Base-by-base conservation (phyloP, 1,284 basidiomycete species). In the Fomitopsis palustris region DNA sequence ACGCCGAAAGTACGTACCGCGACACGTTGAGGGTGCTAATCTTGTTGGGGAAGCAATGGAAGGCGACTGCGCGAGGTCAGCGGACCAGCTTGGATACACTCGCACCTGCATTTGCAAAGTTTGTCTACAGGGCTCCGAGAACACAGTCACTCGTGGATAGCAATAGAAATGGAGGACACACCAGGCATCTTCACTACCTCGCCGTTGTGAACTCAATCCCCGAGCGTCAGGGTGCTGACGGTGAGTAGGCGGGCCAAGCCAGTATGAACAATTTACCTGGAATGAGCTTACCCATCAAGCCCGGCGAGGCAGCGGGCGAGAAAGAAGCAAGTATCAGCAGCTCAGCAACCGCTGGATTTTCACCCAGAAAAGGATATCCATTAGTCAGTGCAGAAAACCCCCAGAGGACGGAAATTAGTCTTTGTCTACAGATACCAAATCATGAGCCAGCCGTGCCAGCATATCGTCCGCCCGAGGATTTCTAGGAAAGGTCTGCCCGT, bases 401-500 rank as follows among this genome's bases (percentile, higher is more conserved):
- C 45, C 14, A 1, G 25, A 14, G 25, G 25, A 17, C 64, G 56
- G 16, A 14, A 14, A 70, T 60, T 59, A 64, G 19, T 81, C 72
- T 66, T 80, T 79, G 68, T 88, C 86, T 27, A 74, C 74, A 58
- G 80, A 79, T 14, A 81, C 80, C 43, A 91, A 75, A 58, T 83
- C 84, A 39, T 69, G 72, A 10, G 86, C 89, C 25, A 92, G 76
- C 47, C 79, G 78, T 17, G 77, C 79, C 31, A 92, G 74, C 76
- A 88, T 78, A 51, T 81, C 81, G 43, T 89, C 84, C 23, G 87
- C 78, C 54, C 78, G 79, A 1, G 86, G 82, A 71, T 90, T 90
- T 43, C 81, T 80, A 29, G 83, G 82, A 66, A 88, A 92, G 8
- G 73, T 76, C 68, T 75, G 78, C 1, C 90, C 90, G 69, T 90